Evolutionary conservation across 108 stramenopile species (phyloP), one percentile per base, ranked within the genome.

Genomic region (Skeletonema menzelii): DNA sequence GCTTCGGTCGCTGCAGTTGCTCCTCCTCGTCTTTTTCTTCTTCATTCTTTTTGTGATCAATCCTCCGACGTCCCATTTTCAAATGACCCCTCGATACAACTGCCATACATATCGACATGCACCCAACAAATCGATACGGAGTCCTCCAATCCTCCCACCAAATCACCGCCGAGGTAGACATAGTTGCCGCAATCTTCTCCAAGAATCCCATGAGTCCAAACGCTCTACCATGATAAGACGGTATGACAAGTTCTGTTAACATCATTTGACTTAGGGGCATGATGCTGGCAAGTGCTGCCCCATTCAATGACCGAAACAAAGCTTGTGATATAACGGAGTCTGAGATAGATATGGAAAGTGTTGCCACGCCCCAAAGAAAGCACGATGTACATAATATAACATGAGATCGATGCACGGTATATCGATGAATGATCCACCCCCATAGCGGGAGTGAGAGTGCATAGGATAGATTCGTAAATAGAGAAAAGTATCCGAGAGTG

Each of bases 231-330:
- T 67, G 70, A 70, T 81, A 68, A 8, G 59, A 62, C 5, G 44
- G 22, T 4, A 75, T 44, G 5, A 83, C 80, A 7, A 75, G 55
- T 30, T 81, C 82, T 6, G 77, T 82, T 4, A 86, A 34, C 59
- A 86, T 60, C 40, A 69, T 86, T 68, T 86, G 85, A 47, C 82
- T 83, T 19, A 86, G 56, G 27, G 85, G 85, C n/a, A 86, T 38
- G 8, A 86, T 86, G 20, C 77, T 79, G 12, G 78, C 85, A 14
- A 86, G 55, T 1, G 79, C 79, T 19, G 64, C 59, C 2, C 85
- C 85, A 63, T 82, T 82, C 11, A 83, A 22, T 12, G 60, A 30
- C 28, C 85, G 64, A 27, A 83, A 67, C 26, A 80, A 57, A 13
- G 73, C 80, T 34, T 86, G 85, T n/a, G 68, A 70, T 12, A 49